These are phyloP conservation scores for Pilaira anomala DNA, from an alignment of 192 early-diverging fungal genomes.

Conservation along the genomic window DNA sequence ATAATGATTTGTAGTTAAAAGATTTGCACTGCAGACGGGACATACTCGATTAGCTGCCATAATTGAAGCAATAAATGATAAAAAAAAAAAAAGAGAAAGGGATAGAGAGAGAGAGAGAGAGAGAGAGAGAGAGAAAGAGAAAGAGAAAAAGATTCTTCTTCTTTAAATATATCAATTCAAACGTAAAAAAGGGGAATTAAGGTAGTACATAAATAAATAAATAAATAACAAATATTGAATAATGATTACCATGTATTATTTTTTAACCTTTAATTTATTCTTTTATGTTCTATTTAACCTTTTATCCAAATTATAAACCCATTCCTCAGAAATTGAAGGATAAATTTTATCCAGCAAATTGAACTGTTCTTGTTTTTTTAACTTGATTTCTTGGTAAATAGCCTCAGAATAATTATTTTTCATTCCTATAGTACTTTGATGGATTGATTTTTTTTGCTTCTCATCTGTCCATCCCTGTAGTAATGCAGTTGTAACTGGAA, in stretches of 20 bases:
- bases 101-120: background rate
- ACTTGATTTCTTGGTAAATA: constrained; percentile 15
- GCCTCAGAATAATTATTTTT: constrained; percentile 4
- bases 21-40: background rate
- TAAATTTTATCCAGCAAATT: constrained; percentile 1
- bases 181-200: background rate
- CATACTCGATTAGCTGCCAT: background rate
- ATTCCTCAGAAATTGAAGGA: constrained; percentile 23
- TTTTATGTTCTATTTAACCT: background rate
- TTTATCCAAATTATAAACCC: constrained; percentile 26
- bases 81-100: background rate
- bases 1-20: background rate
- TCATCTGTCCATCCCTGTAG: constrained; percentile 8
- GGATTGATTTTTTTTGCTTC: background rate
- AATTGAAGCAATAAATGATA: background rate
- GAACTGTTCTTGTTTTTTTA: constrained; percentile 10
- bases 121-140: background rate
- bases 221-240: background rate
- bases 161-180: background rate
- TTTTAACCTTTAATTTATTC: background rate
- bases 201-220: background rate
- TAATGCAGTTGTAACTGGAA: constrained; percentile 46
- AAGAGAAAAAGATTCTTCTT: background rate
- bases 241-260: background rate
- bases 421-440: background rate